These are phyloP conservation scores for Berkeleyomyces basicola DNA, from an alignment of 2,329 filamentous ascomycete genomes.

Conservation along the genomic window DNA sequence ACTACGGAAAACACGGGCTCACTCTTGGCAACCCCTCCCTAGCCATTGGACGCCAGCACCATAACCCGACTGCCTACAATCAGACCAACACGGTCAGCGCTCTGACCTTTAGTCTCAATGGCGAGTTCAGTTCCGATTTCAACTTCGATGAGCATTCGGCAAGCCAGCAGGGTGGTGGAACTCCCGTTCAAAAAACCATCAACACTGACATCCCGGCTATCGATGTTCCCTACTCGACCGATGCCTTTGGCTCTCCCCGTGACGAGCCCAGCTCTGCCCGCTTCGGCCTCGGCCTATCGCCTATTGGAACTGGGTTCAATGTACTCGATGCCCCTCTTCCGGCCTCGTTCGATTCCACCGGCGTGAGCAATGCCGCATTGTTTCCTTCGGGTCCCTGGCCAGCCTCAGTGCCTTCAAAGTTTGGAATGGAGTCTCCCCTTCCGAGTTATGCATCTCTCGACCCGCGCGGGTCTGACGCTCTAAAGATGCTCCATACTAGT, in stretches of 20 bases:
- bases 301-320: conserved; percentile 57
- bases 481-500: conserved; percentile 49
- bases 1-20: conserved; percentile 55
- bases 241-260: conserved; percentile 65
- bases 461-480: conserved; percentile 41
- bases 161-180: not conserved
- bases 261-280: conserved; percentile 37
- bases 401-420: conserved; percentile 81
- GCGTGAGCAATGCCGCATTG: conserved; percentile 77
- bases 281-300: conserved; percentile 58
- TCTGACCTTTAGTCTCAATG: conserved; percentile 41
- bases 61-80: conserved; percentile 27
- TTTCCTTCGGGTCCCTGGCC: conserved; percentile 67
- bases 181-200: conserved; percentile 28
- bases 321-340: conserved; percentile 84
- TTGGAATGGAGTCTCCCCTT: conserved; percentile 73
- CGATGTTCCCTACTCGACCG: conserved; percentile 42
- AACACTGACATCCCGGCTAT: conserved; percentile 41
- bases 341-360: conserved; percentile 90
- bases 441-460: conserved; percentile 45
- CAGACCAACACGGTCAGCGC: conserved; percentile 47
- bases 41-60: conserved; percentile 32
- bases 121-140: conserved; percentile 24
- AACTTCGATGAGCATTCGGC: conserved; percentile 24
- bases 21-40: conserved; percentile 41